These are phyloP conservation scores for Cladosporium sp. DNA, from an alignment of 2,329 filamentous ascomycete species.

Conservation along the genomic window DNA sequence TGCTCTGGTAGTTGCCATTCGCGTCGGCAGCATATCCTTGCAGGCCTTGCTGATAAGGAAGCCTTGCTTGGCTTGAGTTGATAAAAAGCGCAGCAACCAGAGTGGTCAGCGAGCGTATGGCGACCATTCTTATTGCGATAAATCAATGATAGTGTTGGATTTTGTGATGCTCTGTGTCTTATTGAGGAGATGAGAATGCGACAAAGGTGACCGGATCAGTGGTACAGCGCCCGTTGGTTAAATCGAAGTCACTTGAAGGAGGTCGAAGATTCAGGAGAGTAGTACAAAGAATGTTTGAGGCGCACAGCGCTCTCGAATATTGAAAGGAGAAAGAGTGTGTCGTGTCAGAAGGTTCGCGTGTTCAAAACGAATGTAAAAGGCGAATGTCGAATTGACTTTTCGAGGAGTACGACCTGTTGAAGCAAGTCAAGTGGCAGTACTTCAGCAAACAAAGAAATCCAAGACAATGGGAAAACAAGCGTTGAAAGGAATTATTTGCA, in stretches of 20 bases:
- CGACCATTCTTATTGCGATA: neutral
- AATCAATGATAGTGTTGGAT: too few species aligned
- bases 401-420: neutral
- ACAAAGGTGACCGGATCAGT: neutral
- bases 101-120: neutral
- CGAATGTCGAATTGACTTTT: neutral
- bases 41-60: neutral
- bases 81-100: neutral
- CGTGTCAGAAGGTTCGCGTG: neutral
- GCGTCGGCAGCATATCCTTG: neutral
- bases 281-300: neutral
- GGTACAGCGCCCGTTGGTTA: too few species aligned
- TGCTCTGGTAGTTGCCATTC: neutral
- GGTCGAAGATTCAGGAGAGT: too few species aligned
- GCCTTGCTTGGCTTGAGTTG: neutral
- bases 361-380: neutral
- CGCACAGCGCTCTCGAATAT: neutral
- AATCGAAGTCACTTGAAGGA: too few species aligned
- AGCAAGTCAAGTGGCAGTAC: neutral
- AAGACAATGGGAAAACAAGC: too few species aligned
- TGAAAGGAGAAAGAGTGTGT: neutral
- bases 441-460: neutral
- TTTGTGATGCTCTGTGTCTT: too few species aligned
- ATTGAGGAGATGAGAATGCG: too few species aligned
- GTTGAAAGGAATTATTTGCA: too few species aligned